These are phyloP conservation scores for Globisporangium nagaii DNA, from an alignment of 352 stramenopile genomes.

Conservation along the genomic window DNA sequence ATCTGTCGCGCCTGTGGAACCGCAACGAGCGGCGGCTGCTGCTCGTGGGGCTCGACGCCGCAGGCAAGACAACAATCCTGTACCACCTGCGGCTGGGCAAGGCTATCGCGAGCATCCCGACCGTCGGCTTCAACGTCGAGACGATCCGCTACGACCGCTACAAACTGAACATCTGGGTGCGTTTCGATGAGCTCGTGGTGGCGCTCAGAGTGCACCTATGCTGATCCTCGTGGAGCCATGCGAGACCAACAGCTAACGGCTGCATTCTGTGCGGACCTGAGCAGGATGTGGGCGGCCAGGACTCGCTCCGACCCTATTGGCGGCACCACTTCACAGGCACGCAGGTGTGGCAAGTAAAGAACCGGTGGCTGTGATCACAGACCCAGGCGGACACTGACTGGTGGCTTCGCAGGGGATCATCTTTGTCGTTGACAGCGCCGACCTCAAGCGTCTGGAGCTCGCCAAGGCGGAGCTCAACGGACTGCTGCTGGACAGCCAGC, in stretches of 20 bases:
- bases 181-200: not conserved
- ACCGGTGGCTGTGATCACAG: not conserved
- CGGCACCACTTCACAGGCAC: slow-evolving; percentile 82
- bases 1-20: slow-evolving; percentile 65
- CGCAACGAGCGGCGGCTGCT: slow-evolving; percentile 72
- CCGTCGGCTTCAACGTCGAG: slow-evolving; percentile 80
- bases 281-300: slow-evolving; percentile 76
- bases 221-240: too few species aligned
- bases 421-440: slow-evolving; percentile 81
- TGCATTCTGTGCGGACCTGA: too few species aligned
- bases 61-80: slow-evolving; percentile 79
- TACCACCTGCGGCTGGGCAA: slow-evolving; percentile 77
- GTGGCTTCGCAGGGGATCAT: slow-evolving; percentile 47
- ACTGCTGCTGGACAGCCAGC: slow-evolving; percentile 61
- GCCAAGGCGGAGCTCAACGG: slow-evolving; percentile 68
- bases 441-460: slow-evolving; percentile 55
- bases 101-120: slow-evolving; percentile 73
- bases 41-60: slow-evolving; percentile 68
- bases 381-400: not conserved
- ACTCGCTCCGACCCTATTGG: slow-evolving; percentile 78
- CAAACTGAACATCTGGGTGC: slow-evolving; percentile 79
- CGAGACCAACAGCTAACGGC: too few species aligned
- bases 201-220: too few species aligned
- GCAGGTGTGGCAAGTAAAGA: slow-evolving; percentile 52
- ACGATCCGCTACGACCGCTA: slow-evolving; percentile 65